phyloP scores from a whole-genome alignment of 1,139 yeast species.

The Protomyces macrosporus region DNA sequence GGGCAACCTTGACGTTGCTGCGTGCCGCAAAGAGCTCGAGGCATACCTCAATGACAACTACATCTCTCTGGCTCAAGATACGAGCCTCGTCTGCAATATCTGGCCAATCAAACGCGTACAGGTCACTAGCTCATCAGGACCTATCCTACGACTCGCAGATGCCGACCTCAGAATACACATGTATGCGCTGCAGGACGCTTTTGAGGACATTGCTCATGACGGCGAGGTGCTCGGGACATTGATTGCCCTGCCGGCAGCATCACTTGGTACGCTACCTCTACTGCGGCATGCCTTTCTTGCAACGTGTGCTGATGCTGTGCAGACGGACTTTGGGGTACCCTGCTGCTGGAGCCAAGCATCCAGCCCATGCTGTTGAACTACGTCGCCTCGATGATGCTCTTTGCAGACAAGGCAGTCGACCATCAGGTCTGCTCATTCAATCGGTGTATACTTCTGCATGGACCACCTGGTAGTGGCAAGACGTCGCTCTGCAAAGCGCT shows the following conservation, averaged over 20 bases:
- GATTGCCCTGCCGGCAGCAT: slow-evolving; percentile 28
- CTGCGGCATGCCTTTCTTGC: slow-evolving; percentile 28
- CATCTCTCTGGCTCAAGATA: slow-evolving; percentile 28
- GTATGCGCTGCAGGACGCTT: slow-evolving; percentile 26
- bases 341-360: slow-evolving; percentile 31
- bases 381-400: slow-evolving; percentile 32
- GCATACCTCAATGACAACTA: slow-evolving; percentile 30
- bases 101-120: neutral
- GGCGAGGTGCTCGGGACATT: slow-evolving; percentile 27
- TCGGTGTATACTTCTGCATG: slow-evolving; percentile 31
- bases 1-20: slow-evolving; percentile 15
- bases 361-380: slow-evolving; percentile 30
- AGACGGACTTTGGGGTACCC: slow-evolving; percentile 24
- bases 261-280: slow-evolving; percentile 11
- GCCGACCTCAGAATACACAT: slow-evolving; percentile 29
- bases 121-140: slow-evolving; percentile 31
- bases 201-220: neutral
- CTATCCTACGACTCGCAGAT: slow-evolving; percentile 25
- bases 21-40: slow-evolving; percentile 25
- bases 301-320: neutral
- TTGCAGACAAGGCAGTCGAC: slow-evolving; percentile 30
- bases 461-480: slow-evolving; percentile 34
- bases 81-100: slow-evolving; percentile 5
- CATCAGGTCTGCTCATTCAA: slow-evolving; percentile 15
- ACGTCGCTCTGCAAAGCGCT: slow-evolving; percentile 32